Evolutionary conservation across 2,329 filamentous ascomycete genomes (phyloP), one percentile per base, ranked within the genome.

Genomic region (Talaromyces verruculosus): DNA sequence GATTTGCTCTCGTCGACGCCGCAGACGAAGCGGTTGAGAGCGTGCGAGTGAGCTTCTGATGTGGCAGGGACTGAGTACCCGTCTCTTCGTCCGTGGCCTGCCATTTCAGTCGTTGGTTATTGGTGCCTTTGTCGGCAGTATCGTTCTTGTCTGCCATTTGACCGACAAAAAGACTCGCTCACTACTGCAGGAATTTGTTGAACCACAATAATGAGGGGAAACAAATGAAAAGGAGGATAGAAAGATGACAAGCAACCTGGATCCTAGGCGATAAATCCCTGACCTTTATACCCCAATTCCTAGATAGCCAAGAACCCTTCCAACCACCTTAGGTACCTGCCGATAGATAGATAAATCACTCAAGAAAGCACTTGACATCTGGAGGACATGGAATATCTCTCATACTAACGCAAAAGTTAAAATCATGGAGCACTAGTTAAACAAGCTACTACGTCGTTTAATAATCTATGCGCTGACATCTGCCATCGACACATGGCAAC

Each of bases 61-160:
- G 67, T 19, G 61, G 43, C 5, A 33, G 37, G 22, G 49, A 41
- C 2, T 22, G 39, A 47, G 37, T 5, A 22, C 66, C 68, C 1
- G 58, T 64, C 19, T 70, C 69, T 58, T 70, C 68, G 30, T 70
- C 69, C 8, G 43, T 58, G 10, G 45, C 19, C 22, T 65, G 66
- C 69, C 69, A 70, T 51, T 64, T 65, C 22, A 70, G 28, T 25
- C 43, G 63, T 15, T 37, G 22, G 3, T 51, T 30, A 15, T 6
- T 37, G 7, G 30, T 22, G 6, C 13, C 43, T 37, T 65, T 57
- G n/a, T 55, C 47, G 2, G n/a, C 10, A 22, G 1, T 10, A 5
- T 33, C 25, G 5, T 57, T 22, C 47, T 30, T 60, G 15, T 65
- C 55, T 8, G 55, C 55, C 63, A 65, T 65, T 53, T 13, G 39